Percentiles rank a stretch among this genome's conserved stretches.
phyloP scores from a whole-genome alignment of 768 basidiomycete species.

The Kwoniella sp. region DNA sequence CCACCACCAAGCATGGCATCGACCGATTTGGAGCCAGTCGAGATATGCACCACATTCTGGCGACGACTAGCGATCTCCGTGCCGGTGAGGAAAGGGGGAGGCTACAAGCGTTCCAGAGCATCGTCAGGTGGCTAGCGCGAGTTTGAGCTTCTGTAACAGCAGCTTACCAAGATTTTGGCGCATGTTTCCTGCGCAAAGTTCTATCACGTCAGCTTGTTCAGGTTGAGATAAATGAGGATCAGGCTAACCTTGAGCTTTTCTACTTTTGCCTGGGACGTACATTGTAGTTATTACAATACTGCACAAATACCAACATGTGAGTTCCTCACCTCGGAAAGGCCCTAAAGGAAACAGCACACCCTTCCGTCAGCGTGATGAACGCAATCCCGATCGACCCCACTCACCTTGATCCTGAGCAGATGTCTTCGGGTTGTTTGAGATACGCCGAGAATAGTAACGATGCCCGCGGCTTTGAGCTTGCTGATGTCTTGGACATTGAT shows the following conservation, averaged over 20 bases:
- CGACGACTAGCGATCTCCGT: constrained; percentile 70
- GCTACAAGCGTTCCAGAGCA: constrained; percentile 59
- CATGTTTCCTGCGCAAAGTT: constrained; percentile 72
- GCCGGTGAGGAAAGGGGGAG: constrained; percentile 87
- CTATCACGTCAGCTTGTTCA: neutral
- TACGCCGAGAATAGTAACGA: constrained; percentile 58
- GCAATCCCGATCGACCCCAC: constrained; percentile 10
- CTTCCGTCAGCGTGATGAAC: constrained; percentile 1
- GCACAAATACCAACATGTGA: neutral
- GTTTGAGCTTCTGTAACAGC: too few species aligned
- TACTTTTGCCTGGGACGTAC: constrained; percentile 67
- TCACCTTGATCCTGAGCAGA: constrained; percentile 88
- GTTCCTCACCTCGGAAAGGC: constrained; percentile 73
- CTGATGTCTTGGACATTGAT: constrained; percentile 94
- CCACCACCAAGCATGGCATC: constrained; percentile 87
- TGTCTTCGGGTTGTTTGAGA: constrained; percentile 89
- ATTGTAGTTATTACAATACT: neutral
- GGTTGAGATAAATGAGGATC: neutral
- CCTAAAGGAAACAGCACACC: too few species aligned
- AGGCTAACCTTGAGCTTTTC: constrained; percentile 83
- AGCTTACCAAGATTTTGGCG: constrained; percentile 75
- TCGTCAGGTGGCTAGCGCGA: too few species aligned
- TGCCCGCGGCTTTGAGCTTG: constrained; percentile 73
- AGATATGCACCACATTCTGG: constrained; percentile 77
- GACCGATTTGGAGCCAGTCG: constrained; percentile 89